phyloP scores from a whole-genome alignment of 2,329 filamentous ascomycete species.

The Moelleriella libera region DNA sequence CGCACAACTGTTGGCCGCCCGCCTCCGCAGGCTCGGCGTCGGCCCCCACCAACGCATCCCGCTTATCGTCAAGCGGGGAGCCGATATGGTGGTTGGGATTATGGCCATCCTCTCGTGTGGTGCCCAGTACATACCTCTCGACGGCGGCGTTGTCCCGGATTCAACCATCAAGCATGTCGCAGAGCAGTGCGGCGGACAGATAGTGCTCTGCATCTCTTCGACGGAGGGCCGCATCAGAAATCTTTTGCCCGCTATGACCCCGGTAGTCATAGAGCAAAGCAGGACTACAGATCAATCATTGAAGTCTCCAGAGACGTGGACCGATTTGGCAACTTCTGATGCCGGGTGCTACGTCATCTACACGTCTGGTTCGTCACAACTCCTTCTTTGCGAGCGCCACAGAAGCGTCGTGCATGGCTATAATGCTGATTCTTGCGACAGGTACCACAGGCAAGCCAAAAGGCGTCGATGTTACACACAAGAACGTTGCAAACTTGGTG shows the following conservation, averaged over 20 bases:
- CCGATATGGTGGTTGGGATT: constrained; percentile 44
- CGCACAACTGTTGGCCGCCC: constrained; percentile 25
- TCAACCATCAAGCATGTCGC: constrained; percentile 34
- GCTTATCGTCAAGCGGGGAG: constrained; percentile 38
- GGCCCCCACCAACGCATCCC: constrained; percentile 31
- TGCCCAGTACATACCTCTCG: constrained; percentile 45
- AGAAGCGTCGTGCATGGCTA: background rate
- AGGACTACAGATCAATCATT: background rate
- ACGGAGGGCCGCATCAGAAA: constrained; percentile 17
- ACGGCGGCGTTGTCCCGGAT: constrained; percentile 37
- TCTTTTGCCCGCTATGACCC: constrained; percentile 10
- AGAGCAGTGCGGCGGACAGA: constrained; percentile 25
- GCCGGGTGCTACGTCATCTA: constrained; percentile 35
- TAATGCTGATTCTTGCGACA: constrained; percentile 6
- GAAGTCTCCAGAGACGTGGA: constrained; percentile 5
- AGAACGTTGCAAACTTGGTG: constrained; percentile 39
- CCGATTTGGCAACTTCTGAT: constrained; percentile 20
- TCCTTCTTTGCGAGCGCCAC: background rate
- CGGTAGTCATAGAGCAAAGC: constrained; percentile 16
- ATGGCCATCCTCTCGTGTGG: constrained; percentile 41
- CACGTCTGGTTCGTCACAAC: constrained; percentile 29
- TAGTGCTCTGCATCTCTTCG: constrained; percentile 32
- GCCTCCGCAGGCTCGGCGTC: constrained; percentile 24
- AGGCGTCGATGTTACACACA: constrained; percentile 42
- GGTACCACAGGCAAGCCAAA: constrained; percentile 43